Conservation (phyloP, 2,329 filamentous ascomycete species). For the Aspergillus japonicus region DNA sequence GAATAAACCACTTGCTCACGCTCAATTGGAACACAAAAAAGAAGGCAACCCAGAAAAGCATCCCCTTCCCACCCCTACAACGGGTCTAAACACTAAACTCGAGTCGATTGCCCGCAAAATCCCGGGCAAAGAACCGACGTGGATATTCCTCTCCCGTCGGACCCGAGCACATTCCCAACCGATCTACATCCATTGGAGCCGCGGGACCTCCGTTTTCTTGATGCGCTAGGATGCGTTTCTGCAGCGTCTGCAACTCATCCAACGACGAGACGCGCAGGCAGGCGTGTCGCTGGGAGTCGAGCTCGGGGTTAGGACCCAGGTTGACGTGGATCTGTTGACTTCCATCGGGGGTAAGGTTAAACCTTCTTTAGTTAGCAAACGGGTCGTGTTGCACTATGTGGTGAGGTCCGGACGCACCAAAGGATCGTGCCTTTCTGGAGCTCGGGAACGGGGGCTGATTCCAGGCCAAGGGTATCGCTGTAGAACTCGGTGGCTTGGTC, state of each 20-base stretch:
- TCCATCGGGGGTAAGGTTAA: constrained; percentile 54
- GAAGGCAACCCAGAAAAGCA: neutral
- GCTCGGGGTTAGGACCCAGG: constrained; percentile 41
- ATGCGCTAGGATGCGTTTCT: constrained; percentile 54
- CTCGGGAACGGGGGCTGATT: constrained; percentile 52
- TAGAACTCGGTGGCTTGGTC: constrained; percentile 56
- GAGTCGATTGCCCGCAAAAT: constrained; percentile 56
- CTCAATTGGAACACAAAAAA: neutral
- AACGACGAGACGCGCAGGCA: constrained; percentile 56
- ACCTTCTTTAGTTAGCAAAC: constrained; percentile 30
- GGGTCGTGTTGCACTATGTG: constrained; percentile 13
- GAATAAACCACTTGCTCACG: too few relatives aligned
- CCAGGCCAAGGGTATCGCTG: constrained; percentile 55
- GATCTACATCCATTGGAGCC: constrained; percentile 56
- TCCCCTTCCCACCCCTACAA: neutral
- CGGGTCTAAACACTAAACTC: constrained; percentile 50
- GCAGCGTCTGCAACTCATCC: constrained; percentile 51
- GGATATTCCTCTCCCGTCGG: constrained; percentile 60
- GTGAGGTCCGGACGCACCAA: constrained; percentile 46
- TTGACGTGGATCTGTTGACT: constrained; percentile 60
- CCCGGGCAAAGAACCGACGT: constrained; percentile 60
- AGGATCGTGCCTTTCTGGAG: constrained; percentile 52
- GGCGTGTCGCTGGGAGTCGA: constrained; percentile 52
- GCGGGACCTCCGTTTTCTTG: constrained; percentile 48
- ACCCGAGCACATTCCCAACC: constrained; percentile 47